Evolutionary conservation across 2,329 filamentous ascomycete genomes (phyloP), one percentile per base, ranked within the genome.

Genomic region (Cladophialophora psammophila): DNA sequence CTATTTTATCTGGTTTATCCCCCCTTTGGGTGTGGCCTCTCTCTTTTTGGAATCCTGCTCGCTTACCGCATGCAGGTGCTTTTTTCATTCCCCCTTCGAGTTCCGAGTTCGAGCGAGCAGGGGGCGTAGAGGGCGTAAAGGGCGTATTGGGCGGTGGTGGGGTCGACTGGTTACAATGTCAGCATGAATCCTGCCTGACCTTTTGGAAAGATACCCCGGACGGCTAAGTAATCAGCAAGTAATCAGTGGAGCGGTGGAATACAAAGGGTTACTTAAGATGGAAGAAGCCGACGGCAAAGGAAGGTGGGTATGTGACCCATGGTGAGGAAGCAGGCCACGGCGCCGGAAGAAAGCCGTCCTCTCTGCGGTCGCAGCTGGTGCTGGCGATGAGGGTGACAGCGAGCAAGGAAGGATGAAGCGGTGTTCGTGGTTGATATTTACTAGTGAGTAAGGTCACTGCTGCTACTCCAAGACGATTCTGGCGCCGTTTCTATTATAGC

Each of bases 401-500:
- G 26, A 26, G 26, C 26, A 26, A 26, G 26, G 26, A 26, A 26
- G 26, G 26, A 26, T 26, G 26, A 26, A 26, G 26, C 3, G 26
- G 26, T 26, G 26, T 40, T 13, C 13, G n/a, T n/a, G 40, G 5
- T n/a, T 5, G 10, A n/a, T 42, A 42, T 42, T 18, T n/a, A 50
- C 45, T 7, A 50, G 18, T 12, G 10, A 26, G 40, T 12, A 12
- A 42, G 13, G 5, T 42, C n/a, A n/a, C 5, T 5, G 40, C 40
- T 42, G 40, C 13, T 13, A 6, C 40, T 42, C 40, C 13, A 42
- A n/a, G 42, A 60, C 54, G 31, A 53, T 48, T 38, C 52, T 67
- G 2, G n/a, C 54, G 45, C 56, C 52, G 18, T 35, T 35, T 69
- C 61, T 68, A 76, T 78, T 83, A 83, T 65, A 85, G 74, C 72